Evolutionary conservation across 495 filamentous ascomycete genomes (phyloP).

Genomic region (Physcia stellaris): DNA sequence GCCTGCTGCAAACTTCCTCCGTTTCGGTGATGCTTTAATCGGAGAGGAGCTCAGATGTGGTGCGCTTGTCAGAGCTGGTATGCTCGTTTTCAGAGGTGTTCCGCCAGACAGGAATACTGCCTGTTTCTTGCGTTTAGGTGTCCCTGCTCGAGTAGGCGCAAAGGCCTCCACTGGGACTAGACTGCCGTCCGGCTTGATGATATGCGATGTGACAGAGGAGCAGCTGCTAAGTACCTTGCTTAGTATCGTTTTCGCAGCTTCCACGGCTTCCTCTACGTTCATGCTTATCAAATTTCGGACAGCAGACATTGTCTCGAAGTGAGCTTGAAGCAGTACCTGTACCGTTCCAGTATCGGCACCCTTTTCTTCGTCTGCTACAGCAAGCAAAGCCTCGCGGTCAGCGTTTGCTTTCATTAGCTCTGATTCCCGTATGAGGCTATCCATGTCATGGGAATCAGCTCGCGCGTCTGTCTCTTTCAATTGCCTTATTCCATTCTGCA

Average conservation of each 20-base stretch:
- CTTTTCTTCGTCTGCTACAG: conserved; percentile 76
- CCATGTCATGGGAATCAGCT: conserved; percentile 54
- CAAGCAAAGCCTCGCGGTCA: conserved; percentile 64
- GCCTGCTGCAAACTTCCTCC: conserved; percentile 52
- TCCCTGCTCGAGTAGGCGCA: conserved; percentile 53
- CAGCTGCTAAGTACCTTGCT: conserved; percentile 64
- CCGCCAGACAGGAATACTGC: conserved; percentile 20
- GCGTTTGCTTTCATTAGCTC: conserved; percentile 70
- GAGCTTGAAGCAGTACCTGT: conserved; percentile 72
- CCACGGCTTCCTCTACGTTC: conserved; percentile 67
- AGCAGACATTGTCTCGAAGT: conserved; percentile 79
- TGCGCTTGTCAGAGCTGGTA: conserved; percentile 25
- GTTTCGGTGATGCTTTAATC: conserved; percentile 63
- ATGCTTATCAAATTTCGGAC: conserved; percentile 69
- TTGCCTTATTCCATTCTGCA: conserved; percentile 72
- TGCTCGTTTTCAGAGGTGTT: conserved; percentile 27
- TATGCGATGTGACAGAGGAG: conserved; percentile 54
- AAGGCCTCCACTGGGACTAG: conserved; percentile 48
- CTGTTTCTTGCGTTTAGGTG: conserved; percentile 62
- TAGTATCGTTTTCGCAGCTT: conserved; percentile 67
- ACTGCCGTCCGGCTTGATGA: conserved; percentile 82
- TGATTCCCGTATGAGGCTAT: conserved; percentile 63
- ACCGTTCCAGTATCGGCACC: conserved; percentile 60
- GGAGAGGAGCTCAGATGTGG: conserved; percentile 35
- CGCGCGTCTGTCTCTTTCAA: conserved; percentile 58